Evolutionary conservation across 371 early-diverging fungal species (phyloP).

Genomic region (Syncephalastrum monosporum): DNA sequence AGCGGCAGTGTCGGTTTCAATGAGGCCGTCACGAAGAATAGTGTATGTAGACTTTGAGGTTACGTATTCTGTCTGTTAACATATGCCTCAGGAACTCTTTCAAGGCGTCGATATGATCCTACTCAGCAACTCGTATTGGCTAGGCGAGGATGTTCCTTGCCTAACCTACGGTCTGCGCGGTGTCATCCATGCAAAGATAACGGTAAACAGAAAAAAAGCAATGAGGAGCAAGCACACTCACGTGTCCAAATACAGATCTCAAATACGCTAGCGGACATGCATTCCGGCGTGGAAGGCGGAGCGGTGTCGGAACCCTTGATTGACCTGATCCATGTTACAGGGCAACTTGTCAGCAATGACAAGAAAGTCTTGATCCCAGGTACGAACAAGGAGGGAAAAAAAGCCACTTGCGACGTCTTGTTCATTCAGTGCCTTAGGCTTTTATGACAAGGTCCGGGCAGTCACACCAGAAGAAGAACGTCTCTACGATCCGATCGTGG

Average conservation of each 20-base stretch:
- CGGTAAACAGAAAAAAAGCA: constrained; percentile 26
- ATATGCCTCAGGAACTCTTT: constrained; percentile 44
- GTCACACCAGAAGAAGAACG: constrained; percentile 51
- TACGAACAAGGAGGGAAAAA: constrained; percentile 12
- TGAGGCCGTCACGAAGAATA: constrained; percentile 59
- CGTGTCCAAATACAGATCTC: constrained; percentile 25
- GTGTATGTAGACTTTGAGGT: constrained; percentile 16
- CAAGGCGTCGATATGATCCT: constrained; percentile 71
- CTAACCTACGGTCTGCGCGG: constrained; percentile 75
- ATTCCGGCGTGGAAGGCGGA: constrained; percentile 88
- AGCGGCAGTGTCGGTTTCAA: constrained; percentile 72
- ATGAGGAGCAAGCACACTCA: background rate
- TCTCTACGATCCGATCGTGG: constrained; percentile 54
- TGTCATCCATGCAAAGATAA: constrained; percentile 70
- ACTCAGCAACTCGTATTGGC: constrained; percentile 71
- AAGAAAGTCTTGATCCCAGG: constrained; percentile 73
- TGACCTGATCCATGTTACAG: constrained; percentile 69
- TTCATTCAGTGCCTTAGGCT: constrained; percentile 28
- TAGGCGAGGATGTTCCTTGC: constrained; percentile 69
- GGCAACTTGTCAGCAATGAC: constrained; percentile 57
- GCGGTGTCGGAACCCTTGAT: constrained; percentile 77
- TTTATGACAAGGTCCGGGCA: constrained; percentile 59
- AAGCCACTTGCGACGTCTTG: background rate
- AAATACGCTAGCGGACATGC: constrained; percentile 65
- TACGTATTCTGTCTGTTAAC: background rate